phyloP scores from a whole-genome alignment of 192 early-diverging fungal species.

The Chytriomyces sp. region DNA sequence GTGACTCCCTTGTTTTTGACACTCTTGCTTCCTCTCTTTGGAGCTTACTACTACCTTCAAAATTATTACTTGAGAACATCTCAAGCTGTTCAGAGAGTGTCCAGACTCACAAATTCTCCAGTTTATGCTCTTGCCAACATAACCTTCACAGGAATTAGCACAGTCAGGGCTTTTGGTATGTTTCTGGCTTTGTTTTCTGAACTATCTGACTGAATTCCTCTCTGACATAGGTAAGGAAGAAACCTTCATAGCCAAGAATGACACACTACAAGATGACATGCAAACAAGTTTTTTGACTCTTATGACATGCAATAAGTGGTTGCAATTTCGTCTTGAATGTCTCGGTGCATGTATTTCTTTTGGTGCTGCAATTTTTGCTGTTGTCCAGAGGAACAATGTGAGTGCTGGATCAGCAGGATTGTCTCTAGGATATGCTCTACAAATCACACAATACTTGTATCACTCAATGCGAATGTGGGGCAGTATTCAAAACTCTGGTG shows the following conservation, averaged over 20 bases:
- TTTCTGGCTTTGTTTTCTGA: no score
- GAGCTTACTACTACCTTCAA: conserved; percentile 66
- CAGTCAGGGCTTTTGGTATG: conserved; percentile 30
- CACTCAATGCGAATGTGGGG: conserved; percentile 66
- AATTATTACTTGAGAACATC: conserved; percentile 51
- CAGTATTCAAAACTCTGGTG: conserved; percentile 48
- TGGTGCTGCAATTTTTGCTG: conserved; percentile 36
- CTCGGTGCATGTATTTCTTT: conserved; percentile 65
- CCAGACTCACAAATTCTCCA: conserved; percentile 73
- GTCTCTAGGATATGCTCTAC: conserved; percentile 39
- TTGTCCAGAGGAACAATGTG: conserved; percentile 51
- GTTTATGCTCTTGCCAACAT: conserved; percentile 76
- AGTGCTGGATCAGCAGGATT: conserved; percentile 33
- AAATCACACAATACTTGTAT: conserved; percentile 68
- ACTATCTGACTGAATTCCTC: no score
- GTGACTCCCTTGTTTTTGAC: conserved; percentile 65
- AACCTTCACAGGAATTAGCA: conserved; percentile 46
- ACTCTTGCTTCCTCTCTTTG: conserved; percentile 65
- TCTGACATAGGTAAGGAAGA: no score
- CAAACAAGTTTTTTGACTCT: conserved; percentile 68
- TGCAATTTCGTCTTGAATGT: conserved; percentile 70
- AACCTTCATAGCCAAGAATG: conserved; percentile 28
- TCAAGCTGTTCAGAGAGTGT: conserved; percentile 75
- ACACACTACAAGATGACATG: conserved; percentile 63
- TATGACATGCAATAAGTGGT: conserved; percentile 30